Percentiles rank a stretch among this genome's conserved stretches.
These are phyloP conservation scores for Trypethelium eluteriae DNA, from an alignment of 495 filamentous ascomycete genomes.

Conservation along the genomic window DNA sequence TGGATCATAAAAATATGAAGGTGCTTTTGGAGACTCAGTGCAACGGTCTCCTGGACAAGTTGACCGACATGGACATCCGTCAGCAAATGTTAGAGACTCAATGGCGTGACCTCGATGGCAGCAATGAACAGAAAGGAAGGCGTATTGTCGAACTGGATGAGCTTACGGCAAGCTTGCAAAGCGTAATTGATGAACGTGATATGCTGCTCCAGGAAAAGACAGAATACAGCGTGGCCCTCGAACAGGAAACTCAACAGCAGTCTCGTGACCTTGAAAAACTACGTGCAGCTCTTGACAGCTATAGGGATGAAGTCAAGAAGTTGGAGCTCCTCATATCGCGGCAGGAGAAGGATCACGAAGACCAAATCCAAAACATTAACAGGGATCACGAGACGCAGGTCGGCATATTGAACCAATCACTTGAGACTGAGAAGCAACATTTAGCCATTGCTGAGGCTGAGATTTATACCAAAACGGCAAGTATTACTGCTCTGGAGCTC, in stretches of 20 bases:
- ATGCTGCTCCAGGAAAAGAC: conserved; percentile 50
- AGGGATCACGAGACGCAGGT: conserved; percentile 23
- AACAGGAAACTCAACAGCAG: conserved; percentile 19
- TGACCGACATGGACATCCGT: conserved; percentile 24
- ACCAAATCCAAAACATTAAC: conserved; percentile 25
- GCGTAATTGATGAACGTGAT: conserved; percentile 38
- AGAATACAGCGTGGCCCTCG: conserved; percentile 16
- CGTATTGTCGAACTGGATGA: conserved; percentile 29
- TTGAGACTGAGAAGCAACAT: conserved; percentile 21
- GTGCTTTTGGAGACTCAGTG: conserved; percentile 17
- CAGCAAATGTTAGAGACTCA: conserved; percentile 44
- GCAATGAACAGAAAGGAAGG: conserved; percentile 44
- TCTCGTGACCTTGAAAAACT: conserved; percentile 44
- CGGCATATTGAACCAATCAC: conserved; percentile 22
- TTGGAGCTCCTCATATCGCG: conserved; percentile 54
- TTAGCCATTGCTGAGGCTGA: conserved; percentile 23
- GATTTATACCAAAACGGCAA: conserved; percentile 17
- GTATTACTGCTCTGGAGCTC: conserved; percentile 27
- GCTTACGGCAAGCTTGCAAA: conserved; percentile 11
- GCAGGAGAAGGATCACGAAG: conserved; percentile 50
- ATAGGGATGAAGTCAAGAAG: conserved; percentile 54
- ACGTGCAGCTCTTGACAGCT: conserved; percentile 53
- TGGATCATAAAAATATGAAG: conserved; percentile 20
- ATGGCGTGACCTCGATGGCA: conserved; percentile 44
- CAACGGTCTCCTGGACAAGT: conserved; percentile 24